A percentile compares a stretch with the other conserved stretches of the same genome.
Evolutionary conservation across 2,329 filamentous ascomycete species (phyloP).

Genomic region (Dactylellina leptospora): DNA sequence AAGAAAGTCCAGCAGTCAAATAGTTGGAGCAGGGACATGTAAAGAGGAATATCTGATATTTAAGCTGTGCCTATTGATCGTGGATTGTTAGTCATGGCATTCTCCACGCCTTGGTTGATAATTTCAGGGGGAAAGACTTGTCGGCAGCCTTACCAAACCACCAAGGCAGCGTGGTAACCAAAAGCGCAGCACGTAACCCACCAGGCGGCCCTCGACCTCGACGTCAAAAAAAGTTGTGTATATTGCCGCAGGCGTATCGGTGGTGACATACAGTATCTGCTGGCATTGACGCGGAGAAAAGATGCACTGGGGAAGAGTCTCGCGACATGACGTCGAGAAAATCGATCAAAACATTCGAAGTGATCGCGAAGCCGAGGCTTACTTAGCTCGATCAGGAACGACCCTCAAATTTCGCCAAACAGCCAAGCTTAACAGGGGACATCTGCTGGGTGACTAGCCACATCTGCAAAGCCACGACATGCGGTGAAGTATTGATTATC

Average conservation of each 20-base stretch:
- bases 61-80: neutral
- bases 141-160: conserved; percentile 47
- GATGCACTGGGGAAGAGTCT: neutral
- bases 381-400: conserved; percentile 2
- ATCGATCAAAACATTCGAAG: conserved; percentile 17
- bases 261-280: too few relatives aligned
- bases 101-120: neutral
- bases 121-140: conserved; percentile 41
- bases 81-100: conserved; percentile 37
- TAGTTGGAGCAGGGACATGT: neutral
- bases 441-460: too few relatives aligned
- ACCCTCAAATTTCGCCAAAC: conserved; percentile 43
- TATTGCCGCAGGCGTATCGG: neutral
- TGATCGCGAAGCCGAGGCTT: neutral
- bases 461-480: too few relatives aligned
- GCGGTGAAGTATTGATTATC: too few relatives aligned
- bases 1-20: too few relatives aligned
- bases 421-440: too few relatives aligned
- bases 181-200: conserved; percentile 25
- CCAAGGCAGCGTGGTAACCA: conserved; percentile 36
- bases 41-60: neutral
- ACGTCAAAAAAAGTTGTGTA: neutral
- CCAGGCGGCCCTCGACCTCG: neutral
- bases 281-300: neutral
- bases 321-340: conserved; percentile 16